Conservation (phyloP, 345 rosid genomes). For the Pistacia integerrima region DNA sequence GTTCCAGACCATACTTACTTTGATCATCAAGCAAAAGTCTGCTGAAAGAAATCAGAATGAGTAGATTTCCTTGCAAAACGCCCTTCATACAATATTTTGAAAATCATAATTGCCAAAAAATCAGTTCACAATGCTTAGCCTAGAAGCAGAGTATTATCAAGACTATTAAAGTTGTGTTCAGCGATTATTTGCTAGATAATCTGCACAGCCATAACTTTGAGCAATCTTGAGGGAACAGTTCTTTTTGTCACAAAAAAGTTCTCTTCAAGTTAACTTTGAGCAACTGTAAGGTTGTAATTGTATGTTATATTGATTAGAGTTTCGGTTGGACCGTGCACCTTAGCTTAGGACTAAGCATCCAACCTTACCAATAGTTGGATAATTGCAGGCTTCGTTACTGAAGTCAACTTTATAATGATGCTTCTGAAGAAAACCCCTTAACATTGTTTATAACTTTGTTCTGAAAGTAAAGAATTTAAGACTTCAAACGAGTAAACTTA, state of each 20-base stretch:
- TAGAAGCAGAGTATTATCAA: background rate
- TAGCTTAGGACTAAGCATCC: too few species aligned
- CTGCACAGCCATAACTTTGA: background rate
- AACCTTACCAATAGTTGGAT: too few species aligned
- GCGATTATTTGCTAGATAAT: background rate
- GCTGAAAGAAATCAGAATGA: background rate
- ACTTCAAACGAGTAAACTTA: background rate
- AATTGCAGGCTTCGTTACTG: too few species aligned
- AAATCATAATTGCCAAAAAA: background rate
- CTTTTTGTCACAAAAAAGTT: background rate
- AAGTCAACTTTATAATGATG: too few species aligned
- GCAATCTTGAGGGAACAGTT: background rate
- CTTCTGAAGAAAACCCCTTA: too few species aligned
- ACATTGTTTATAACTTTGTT: background rate
- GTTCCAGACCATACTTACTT: too few species aligned
- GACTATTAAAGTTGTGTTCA: background rate
- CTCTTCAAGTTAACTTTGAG: background rate
- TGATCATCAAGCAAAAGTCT: constrained; percentile 5
- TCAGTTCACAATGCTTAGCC: background rate
- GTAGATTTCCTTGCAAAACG: background rate
- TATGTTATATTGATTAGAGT: too few species aligned
- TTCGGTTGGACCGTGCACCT: too few species aligned
- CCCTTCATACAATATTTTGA: background rate
- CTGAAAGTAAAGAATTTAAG: background rate
- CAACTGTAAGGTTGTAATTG: too few species aligned